These are phyloP conservation scores for Pseudognaphalium luteoalbum DNA, from an alignment of 129 eudicot genomes.

Conservation along the genomic window DNA sequence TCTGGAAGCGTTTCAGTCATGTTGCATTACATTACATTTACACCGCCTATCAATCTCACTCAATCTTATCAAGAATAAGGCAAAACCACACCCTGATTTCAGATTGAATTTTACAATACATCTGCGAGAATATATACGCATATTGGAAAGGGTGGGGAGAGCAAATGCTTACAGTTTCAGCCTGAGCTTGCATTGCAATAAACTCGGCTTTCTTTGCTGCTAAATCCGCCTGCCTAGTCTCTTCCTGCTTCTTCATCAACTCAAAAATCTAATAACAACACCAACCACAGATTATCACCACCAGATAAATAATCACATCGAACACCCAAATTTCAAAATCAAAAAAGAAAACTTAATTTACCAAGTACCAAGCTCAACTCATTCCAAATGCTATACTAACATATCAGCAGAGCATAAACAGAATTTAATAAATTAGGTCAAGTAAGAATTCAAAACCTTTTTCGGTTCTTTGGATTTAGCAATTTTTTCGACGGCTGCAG, in stretches of 20 bases:
- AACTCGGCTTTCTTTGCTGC: conserved; percentile 58
- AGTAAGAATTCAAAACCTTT: conserved; percentile 45
- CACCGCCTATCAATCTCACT: neutral
- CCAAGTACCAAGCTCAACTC: neutral
- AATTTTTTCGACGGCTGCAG: conserved; percentile 54
- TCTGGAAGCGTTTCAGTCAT: neutral
- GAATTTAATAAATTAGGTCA: conserved; percentile 10
- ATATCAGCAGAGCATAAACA: neutral
- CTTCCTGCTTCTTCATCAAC: conserved; percentile 82
- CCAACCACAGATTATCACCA: conserved; percentile 7
- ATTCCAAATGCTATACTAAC: neutral
- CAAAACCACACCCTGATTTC: neutral
- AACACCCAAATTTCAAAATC: neutral
- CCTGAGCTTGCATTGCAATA: conserved; percentile 73
- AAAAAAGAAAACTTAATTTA: neutral
- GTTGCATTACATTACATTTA: neutral
- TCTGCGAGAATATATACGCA: too few relatives aligned
- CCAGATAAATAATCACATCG: neutral
- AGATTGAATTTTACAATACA: neutral
- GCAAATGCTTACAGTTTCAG: conserved; percentile 59
- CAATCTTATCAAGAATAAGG: too few relatives aligned
- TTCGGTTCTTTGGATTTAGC: conserved; percentile 54
- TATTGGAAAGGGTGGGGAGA: conserved; percentile 6
- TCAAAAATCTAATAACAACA: conserved; percentile 59
- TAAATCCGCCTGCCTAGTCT: conserved; percentile 64